Conservation (phyloP, 2,329 filamentous ascomycete species). For the Plectosphaerella plurivora region DNA sequence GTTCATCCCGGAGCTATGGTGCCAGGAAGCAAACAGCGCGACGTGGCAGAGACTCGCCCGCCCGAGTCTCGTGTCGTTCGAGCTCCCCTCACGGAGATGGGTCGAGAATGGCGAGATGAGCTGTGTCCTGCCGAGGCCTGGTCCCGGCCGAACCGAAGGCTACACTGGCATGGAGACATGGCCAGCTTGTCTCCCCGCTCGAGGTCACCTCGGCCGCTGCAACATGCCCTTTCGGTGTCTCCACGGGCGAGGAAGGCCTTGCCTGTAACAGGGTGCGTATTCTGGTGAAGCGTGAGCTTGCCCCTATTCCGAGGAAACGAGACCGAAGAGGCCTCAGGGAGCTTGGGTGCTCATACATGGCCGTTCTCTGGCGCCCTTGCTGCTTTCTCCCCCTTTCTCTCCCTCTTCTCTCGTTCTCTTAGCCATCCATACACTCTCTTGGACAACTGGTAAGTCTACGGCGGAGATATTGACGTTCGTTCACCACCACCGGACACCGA, state of each 20-base stretch:
- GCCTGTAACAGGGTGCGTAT: background rate
- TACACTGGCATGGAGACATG: background rate
- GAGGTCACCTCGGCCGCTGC: background rate
- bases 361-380: background rate
- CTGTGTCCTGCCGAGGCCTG: too few species aligned
- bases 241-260: background rate
- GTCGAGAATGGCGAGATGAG: too few species aligned
- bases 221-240: background rate
- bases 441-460: background rate
- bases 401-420: background rate
- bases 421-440: background rate
- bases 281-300: too few species aligned
- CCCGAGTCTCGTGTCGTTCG: too few species aligned
- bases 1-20: too few species aligned
- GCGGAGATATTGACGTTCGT: background rate
- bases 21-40: too few species aligned
- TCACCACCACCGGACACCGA: background rate
- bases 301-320: too few species aligned
- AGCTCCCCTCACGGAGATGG: too few species aligned
- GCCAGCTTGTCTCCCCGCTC: slow-evolving; percentile 9
- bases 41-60: too few species aligned
- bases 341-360: too few species aligned
- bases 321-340: too few species aligned
- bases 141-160: too few species aligned
- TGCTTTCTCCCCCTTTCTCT: background rate